phyloP scores from a whole-genome alignment of 1,284 basidiomycete species.

The Irpex sp. region DNA sequence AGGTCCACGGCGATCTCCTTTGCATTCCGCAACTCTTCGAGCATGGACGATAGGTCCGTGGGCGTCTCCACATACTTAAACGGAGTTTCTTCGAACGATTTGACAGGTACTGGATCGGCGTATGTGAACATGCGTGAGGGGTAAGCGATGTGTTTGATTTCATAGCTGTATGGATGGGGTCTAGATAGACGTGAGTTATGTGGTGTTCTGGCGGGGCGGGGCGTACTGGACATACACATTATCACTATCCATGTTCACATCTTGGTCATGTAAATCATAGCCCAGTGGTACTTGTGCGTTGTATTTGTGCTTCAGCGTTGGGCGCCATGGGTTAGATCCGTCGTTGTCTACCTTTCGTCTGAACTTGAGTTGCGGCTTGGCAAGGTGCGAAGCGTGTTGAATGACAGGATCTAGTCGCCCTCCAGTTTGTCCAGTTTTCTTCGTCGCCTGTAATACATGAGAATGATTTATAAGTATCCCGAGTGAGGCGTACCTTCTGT shows the following conservation, averaged over 20 bases:
- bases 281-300: conserved; percentile 79
- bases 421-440: conserved; percentile 27
- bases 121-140: conserved; percentile 67
- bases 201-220: conserved; percentile 22
- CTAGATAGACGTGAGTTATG: conserved; percentile 19
- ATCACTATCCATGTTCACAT: conserved; percentile 24
- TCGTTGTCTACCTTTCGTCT: conserved; percentile 55
- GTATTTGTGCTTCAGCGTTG: conserved; percentile 67
- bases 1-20: conserved; percentile 91
- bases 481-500: conserved; percentile 26
- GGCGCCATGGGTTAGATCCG: conserved; percentile 52
- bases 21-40: conserved; percentile 61
- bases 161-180: conserved; percentile 80
- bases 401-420: conserved; percentile 56
- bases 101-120: conserved; percentile 43
- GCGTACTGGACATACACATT: conserved; percentile 19
- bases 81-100: conserved; percentile 65
- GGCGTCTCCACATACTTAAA: conserved; percentile 74
- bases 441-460: conserved; percentile 12
- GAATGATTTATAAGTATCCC: background rate
- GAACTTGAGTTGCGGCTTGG: conserved; percentile 81
- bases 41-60: conserved; percentile 56
- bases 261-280: conserved; percentile 44
- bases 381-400: conserved; percentile 64
- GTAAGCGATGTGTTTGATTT: conserved; percentile 71